Evolutionary conservation across 2,329 filamentous ascomycete species (phyloP).

Genomic region (Diplocarpon mali): DNA sequence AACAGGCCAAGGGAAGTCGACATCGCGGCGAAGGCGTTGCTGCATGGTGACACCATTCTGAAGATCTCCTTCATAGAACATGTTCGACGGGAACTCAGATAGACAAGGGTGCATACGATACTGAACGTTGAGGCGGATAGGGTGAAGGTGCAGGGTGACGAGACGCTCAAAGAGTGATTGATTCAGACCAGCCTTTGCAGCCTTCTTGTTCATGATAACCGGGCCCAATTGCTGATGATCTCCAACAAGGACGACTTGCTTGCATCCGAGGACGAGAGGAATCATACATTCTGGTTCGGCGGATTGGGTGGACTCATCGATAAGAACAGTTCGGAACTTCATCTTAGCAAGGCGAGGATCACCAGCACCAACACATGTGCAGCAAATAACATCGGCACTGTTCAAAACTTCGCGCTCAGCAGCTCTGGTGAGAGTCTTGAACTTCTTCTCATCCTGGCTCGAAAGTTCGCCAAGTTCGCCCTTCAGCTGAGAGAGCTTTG

Average conservation of each 20-base stretch:
- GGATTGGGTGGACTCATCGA: constrained; percentile 96
- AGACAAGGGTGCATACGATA: constrained; percentile 99
- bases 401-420: constrained; percentile 91
- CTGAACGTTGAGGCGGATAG: constrained; percentile 90
- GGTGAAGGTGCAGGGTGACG: constrained; percentile 79
- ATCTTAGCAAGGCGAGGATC: constrained; percentile 92
- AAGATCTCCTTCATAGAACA: constrained; percentile 97
- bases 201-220: constrained; percentile 99
- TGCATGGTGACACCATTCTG: constrained; percentile 93
- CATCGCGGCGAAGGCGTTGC: constrained; percentile 78
- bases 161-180: constrained; percentile 97
- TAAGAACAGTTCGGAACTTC: constrained; percentile 96
- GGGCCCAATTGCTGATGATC: constrained; percentile 97
- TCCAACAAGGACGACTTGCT: constrained; percentile 96
- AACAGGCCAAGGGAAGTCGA: constrained; percentile 97
- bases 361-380: constrained; percentile 93
- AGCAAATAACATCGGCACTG: constrained; percentile 97
- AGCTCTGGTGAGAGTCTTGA: constrained; percentile 86
- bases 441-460: constrained; percentile 95
- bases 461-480: constrained; percentile 82
- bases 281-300: constrained; percentile 99
- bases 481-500: constrained; percentile 89
- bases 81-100: constrained; percentile 95
- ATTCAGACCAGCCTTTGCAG: constrained; percentile 91
- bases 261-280: constrained; percentile 89